Conservation (phyloP, 805 yeast species). For the Ogataea zsoltii region DNA sequence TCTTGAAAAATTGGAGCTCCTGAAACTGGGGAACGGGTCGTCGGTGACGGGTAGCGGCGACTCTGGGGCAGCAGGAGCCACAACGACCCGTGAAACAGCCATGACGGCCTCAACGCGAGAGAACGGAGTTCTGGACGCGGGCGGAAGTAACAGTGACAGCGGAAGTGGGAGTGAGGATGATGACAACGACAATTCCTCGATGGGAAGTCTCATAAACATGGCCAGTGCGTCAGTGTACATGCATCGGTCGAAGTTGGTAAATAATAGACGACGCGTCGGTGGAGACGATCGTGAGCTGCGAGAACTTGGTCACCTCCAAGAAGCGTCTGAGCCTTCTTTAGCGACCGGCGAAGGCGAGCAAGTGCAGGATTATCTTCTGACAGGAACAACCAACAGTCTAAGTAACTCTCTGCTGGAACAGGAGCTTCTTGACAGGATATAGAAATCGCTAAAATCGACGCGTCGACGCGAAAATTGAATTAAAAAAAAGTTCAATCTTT, state of each 20-base stretch:
- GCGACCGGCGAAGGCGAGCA: not conserved
- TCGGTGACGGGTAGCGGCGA: constrained; percentile 1
- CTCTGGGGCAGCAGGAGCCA: not conserved
- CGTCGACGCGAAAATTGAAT: not conserved
- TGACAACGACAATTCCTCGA: constrained; percentile 10
- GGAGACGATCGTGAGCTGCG: not conserved
- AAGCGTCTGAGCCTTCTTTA: not conserved
- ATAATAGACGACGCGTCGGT: not conserved
- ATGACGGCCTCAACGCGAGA: not conserved
- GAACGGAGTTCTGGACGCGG: not conserved
- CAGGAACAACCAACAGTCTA: constrained; percentile 26
- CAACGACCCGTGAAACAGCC: not conserved
- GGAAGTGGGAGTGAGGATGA: constrained; percentile 1
- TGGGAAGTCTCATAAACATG: constrained; percentile 25
- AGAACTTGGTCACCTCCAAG: not conserved
- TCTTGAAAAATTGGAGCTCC: constrained; percentile 14
- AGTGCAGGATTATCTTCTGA: constrained; percentile 16
- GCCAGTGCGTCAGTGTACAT: constrained; percentile 28
- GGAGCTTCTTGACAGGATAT: constrained; percentile 26
- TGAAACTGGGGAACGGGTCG: constrained; percentile 16
- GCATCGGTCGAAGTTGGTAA: constrained; percentile 22
- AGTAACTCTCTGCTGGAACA: constrained; percentile 31
- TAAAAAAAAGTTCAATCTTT: too few relatives aligned
- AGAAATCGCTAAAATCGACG: not conserved
- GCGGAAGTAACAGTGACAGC: not conserved